Percentiles rank a stretch among this genome's conserved stretches.
These are phyloP conservation scores for Aspergillus sojae DNA, from an alignment of 2,329 filamentous ascomycete genomes.

Conservation along the genomic window DNA sequence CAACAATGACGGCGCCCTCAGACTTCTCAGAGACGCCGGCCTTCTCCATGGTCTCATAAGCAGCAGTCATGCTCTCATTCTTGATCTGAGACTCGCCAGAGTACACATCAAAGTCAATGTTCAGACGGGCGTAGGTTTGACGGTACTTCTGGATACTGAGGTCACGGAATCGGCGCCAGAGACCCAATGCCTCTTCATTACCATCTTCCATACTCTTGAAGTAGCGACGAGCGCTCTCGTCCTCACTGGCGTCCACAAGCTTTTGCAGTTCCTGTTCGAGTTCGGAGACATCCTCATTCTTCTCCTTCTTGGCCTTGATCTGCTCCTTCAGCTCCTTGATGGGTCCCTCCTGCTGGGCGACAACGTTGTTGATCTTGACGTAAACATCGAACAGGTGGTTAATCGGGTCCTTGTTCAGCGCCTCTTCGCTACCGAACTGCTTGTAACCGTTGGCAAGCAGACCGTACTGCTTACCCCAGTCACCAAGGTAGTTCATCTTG, in stretches of 20 bases:
- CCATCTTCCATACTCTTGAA: conserved; percentile 71
- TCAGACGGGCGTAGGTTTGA: conserved; percentile 64
- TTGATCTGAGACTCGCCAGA: conserved; percentile 70
- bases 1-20: conserved; percentile 68
- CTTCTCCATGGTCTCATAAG: conserved; percentile 61
- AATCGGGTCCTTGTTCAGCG: conserved; percentile 62
- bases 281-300: conserved; percentile 51
- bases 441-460: conserved; percentile 65
- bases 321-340: conserved; percentile 58
- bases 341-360: conserved; percentile 58
- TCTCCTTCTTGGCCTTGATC: conserved; percentile 51
- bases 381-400: conserved; percentile 69
- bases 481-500: conserved; percentile 68
- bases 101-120: conserved; percentile 68
- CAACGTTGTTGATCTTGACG: conserved; percentile 63
- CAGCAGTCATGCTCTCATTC: conserved; percentile 62
- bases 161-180: conserved; percentile 67
- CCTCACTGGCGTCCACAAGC: conserved; percentile 56
- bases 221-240: conserved; percentile 64
- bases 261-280: conserved; percentile 53
- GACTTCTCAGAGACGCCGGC: conserved; percentile 64
- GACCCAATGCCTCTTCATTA: conserved; percentile 59
- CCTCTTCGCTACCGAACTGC: conserved; percentile 63
- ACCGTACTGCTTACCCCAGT: conserved; percentile 71
- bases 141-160: conserved; percentile 67